These are phyloP conservation scores for Rhinocladiella similis DNA, from an alignment of 2,329 filamentous ascomycete genomes.

Conservation along the genomic window DNA sequence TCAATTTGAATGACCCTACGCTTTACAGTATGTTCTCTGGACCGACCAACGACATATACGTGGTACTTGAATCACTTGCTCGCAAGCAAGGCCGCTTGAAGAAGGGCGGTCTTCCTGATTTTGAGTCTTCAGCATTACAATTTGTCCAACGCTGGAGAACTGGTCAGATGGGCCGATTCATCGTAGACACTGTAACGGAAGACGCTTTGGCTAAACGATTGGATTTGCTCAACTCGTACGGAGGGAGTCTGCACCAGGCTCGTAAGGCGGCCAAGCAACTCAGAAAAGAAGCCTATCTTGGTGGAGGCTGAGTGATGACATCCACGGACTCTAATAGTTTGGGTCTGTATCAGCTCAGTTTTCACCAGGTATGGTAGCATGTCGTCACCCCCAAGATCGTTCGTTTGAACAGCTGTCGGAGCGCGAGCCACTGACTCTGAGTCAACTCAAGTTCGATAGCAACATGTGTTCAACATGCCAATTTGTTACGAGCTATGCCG, in stretches of 20 bases:
- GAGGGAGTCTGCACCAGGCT: slow-evolving; percentile 46
- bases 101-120: slow-evolving; percentile 69
- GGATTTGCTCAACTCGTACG: slow-evolving; percentile 33
- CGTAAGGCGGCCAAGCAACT: slow-evolving; percentile 39
- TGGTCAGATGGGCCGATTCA: slow-evolving; percentile 73
- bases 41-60: slow-evolving; percentile 82
- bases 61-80: slow-evolving; percentile 71
- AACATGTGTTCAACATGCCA: too few relatives aligned
- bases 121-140: slow-evolving; percentile 74
- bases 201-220: slow-evolving; percentile 54
- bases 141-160: slow-evolving; percentile 79
- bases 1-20: slow-evolving; percentile 67
- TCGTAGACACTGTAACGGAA: slow-evolving; percentile 73
- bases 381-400: too few relatives aligned
- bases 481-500: too few relatives aligned
- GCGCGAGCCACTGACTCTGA: too few relatives aligned
- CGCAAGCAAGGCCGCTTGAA: slow-evolving; percentile 72
- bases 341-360: too few relatives aligned
- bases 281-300: slow-evolving; percentile 25
- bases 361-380: too few relatives aligned
- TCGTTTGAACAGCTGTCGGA: too few relatives aligned
- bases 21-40: slow-evolving; percentile 64
- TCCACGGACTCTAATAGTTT: not conserved
- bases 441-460: too few relatives aligned
- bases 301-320: not conserved